Conservation (phyloP, 306 rosid genomes). For the Sophora flavescens region DNA sequence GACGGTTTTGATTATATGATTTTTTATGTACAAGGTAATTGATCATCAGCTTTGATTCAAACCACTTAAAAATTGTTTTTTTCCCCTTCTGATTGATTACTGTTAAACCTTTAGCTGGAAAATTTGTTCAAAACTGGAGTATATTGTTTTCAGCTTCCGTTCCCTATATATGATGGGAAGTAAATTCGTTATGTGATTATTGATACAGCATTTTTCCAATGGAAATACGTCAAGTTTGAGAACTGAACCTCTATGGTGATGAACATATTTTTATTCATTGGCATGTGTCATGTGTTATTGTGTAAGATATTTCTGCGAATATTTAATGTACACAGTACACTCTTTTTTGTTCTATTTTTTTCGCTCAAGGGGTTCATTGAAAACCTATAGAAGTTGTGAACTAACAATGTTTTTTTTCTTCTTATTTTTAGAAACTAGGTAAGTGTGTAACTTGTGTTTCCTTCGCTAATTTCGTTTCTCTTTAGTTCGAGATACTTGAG, state of each 20-base stretch:
- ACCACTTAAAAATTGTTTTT: constrained; percentile 51
- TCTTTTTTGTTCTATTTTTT: background rate
- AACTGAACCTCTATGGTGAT: constrained; percentile 27
- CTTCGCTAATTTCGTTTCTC: background rate
- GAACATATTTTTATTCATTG: constrained; percentile 31
- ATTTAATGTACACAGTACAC: background rate
- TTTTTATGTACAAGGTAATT: constrained; percentile 63
- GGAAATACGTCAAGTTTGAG: constrained; percentile 43
- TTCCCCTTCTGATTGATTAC: constrained; percentile 52
- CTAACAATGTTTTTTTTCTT: no score
- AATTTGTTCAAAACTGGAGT: constrained; percentile 44
- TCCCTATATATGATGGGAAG: constrained; percentile 53
- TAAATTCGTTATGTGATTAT: constrained; percentile 68
- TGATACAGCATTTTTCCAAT: constrained; percentile 56
- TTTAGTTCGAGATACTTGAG: background rate
- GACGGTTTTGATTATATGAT: constrained; percentile 68
- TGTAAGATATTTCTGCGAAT: background rate
- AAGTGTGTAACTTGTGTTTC: constrained; percentile 10
- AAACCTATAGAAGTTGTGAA: background rate
- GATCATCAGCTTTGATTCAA: constrained; percentile 57
- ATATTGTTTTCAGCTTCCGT: constrained; percentile 40
- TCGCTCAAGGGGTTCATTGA: background rate
- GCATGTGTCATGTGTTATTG: background rate
- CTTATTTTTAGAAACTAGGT: background rate
- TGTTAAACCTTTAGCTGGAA: constrained; percentile 56